Conservation (phyloP, 1,284 basidiomycete genomes). For the Ustilago xerochloae region DNA sequence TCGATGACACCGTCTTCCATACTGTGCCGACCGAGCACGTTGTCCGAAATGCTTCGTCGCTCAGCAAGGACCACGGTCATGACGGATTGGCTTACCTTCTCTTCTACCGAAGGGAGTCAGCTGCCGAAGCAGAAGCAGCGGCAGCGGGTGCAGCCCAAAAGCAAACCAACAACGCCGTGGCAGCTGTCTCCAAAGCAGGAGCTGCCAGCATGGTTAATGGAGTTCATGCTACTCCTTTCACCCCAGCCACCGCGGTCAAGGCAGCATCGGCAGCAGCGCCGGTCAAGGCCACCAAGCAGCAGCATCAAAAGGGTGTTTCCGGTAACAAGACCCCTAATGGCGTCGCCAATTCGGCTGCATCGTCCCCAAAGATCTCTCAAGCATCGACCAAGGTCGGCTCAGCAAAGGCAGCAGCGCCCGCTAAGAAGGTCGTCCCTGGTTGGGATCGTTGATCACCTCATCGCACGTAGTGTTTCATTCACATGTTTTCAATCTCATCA, state of each 20-base stretch:
- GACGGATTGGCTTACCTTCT: constrained; percentile 80
- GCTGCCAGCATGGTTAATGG: constrained; percentile 7
- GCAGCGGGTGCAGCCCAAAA: background rate
- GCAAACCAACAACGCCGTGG: background rate
- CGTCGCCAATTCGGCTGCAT: constrained; percentile 14
- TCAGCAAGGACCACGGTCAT: constrained; percentile 61
- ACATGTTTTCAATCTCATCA: background rate
- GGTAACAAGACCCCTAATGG: constrained; percentile 20
- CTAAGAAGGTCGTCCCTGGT: constrained; percentile 30
- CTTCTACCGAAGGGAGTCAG: constrained; percentile 75
- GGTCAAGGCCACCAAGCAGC: constrained; percentile 11
- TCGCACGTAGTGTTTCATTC: background rate
- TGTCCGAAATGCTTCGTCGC: constrained; percentile 71
- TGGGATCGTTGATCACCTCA: constrained; percentile 21
- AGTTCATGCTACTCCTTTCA: constrained; percentile 5
- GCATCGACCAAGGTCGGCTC: constrained; percentile 12
- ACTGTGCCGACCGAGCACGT: constrained; percentile 82
- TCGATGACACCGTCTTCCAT: constrained; percentile 80
- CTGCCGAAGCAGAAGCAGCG: constrained; percentile 18
- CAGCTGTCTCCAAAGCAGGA: background rate
- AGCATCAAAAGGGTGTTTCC: constrained; percentile 12
- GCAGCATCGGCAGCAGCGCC: constrained; percentile 1
- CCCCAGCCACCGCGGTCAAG: constrained; percentile 2
- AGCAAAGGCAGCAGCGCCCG: constrained; percentile 1
- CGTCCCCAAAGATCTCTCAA: constrained; percentile 23